phyloP scores from a whole-genome alignment of 83 land plant species.

The Larix sibirica region DNA sequence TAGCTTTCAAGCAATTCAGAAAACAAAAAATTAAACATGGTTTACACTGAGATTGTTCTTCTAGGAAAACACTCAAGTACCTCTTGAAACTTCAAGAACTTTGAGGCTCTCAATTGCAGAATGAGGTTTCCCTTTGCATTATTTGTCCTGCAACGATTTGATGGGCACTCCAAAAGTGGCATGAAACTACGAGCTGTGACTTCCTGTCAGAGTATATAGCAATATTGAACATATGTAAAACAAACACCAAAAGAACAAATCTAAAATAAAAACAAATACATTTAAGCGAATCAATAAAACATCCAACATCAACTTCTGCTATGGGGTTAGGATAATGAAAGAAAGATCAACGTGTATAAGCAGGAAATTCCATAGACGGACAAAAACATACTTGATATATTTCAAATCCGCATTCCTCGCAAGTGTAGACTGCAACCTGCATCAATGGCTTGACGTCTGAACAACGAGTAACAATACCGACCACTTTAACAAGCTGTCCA shows the following conservation, averaged over 20 bases:
- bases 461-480: constrained; percentile 93
- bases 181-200: constrained; percentile 92
- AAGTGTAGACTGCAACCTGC: constrained; percentile 97
- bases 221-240: not conserved
- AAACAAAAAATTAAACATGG: not conserved
- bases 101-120: constrained; percentile 95
- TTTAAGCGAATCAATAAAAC: not conserved
- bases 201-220: constrained; percentile 49
- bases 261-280: not conserved
- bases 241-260: not conserved
- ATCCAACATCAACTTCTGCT: not conserved
- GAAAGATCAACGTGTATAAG: not conserved
- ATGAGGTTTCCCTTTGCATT: constrained; percentile 82
- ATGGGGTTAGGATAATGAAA: not conserved
- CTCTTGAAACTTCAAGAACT: constrained; percentile 97
- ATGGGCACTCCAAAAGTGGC: constrained; percentile 97
- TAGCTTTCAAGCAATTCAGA: not conserved
- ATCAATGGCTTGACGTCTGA: constrained; percentile 98
- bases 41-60: not conserved
- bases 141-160: constrained; percentile 74
- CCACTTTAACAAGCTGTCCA: constrained; percentile 93
- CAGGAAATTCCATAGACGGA: not conserved
- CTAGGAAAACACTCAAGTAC: constrained; percentile 24
- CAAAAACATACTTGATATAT: constrained; percentile 81
- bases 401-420: constrained; percentile 96